Evolutionary conservation across 2,329 filamentous ascomycete species (phyloP), one percentile per base, ranked within the genome.

Genomic region (Epicoccum sorghinum): DNA sequence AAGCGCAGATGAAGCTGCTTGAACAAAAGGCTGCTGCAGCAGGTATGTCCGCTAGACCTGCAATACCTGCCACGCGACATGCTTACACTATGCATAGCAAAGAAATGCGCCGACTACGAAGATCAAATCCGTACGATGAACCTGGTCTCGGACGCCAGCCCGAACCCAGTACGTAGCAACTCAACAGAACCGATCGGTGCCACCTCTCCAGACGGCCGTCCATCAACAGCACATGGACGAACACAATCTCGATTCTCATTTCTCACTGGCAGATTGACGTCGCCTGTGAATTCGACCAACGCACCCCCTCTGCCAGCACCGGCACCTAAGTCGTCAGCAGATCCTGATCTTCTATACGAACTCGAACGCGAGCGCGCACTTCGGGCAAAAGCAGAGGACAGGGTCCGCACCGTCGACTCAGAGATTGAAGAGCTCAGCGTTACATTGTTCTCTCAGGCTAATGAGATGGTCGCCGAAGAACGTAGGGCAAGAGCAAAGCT

Each of bases 401-500:
- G 84, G 58, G 78, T 91, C 18, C 81, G 81, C 59, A 83, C 86
- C 44, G 88, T 89, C 45, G 87, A 84, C 66, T 81, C 79, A 10
- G 90, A 95, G 77, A 83, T 93, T 18, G 90, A 93, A 75, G 90
- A 95, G 75, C 78, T 95, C 60, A 90, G 84, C 67, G 88, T 84
- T 18, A 83, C 83, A 45, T 77, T 95, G 48, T 95, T 95, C 72
- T 86, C 90, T 76, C 87, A 93, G 77, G 90, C 90, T 46, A 95
- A 95, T 72, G 86, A 92, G 76, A 95, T 95, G 90, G 90, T 95
- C 18, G 89, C 90, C 2, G 80, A 83, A 14, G 90, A 95, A 79
- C 79, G 90, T 38, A 82, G 85, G 52, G 88, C 88, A 30, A 79
- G 89, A 54, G 89, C 88, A 5, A 84, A 82, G 67, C 80, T 95